Percentiles rank a stretch among this genome's conserved stretches.
Evolutionary conservation across 164 flowering plant species (phyloP).

Genomic region (Buxus sempervirens): DNA sequence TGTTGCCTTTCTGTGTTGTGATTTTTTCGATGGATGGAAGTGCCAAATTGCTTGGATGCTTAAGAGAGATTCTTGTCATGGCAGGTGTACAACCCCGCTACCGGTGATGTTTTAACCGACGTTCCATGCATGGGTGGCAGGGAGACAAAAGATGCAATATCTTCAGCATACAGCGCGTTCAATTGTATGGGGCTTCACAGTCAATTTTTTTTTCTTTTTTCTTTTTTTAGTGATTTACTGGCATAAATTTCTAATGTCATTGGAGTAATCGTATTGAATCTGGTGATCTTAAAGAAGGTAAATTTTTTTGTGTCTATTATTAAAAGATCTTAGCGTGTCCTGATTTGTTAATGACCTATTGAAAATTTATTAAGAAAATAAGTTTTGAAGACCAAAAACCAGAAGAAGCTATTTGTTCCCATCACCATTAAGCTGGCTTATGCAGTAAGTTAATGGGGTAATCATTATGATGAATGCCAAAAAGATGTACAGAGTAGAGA

Average conservation of each 20-base stretch:
- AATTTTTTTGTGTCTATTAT: no score
- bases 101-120: slow-evolving; percentile 71
- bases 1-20: neutral
- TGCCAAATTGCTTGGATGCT: neutral
- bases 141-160: slow-evolving; percentile 91
- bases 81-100: slow-evolving; percentile 87
- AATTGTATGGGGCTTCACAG: slow-evolving; percentile 39
- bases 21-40: neutral
- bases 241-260: neutral
- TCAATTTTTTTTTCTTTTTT: no score
- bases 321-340: no score
- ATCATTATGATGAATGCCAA: no score
- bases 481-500: no score
- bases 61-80: slow-evolving; percentile 20
- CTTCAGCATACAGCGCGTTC: slow-evolving; percentile 76
- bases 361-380: no score
- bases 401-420: no score
- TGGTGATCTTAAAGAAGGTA: neutral
- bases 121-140: slow-evolving; percentile 83
- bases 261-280: neutral
- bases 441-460: no score
- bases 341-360: no score
- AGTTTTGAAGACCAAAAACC: no score
- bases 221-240: neutral
- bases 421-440: no score